Conservation (phyloP, 2,329 filamentous ascomycete genomes). For the Colletotrichum graminicola region DNA sequence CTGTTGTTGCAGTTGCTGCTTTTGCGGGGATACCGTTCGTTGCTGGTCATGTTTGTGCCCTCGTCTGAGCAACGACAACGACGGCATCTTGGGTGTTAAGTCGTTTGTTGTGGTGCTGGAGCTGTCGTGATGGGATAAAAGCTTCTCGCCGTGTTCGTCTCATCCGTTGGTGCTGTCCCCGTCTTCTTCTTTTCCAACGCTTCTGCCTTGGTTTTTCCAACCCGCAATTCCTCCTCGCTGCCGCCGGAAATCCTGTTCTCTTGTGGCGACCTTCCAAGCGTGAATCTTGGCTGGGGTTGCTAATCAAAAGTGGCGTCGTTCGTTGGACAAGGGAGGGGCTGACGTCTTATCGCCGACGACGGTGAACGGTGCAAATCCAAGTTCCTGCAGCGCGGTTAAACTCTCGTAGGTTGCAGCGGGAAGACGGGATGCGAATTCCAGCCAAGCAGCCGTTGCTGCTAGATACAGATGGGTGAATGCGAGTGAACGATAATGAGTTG, state of each 20-base stretch:
- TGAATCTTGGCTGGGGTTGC: conserved; percentile 17
- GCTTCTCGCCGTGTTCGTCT: conserved; percentile 26
- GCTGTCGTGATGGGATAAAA: conserved; percentile 11
- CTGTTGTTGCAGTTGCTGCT: conserved; percentile 29
- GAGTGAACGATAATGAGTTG: neutral
- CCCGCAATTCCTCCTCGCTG: neutral
- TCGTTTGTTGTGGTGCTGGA: conserved; percentile 15
- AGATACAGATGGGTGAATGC: neutral
- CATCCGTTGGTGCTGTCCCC: conserved; percentile 23
- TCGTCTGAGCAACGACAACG: conserved; percentile 49
- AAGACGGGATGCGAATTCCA: neutral
- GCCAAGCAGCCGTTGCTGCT: conserved; percentile 21
- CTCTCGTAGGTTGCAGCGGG: conserved; percentile 8
- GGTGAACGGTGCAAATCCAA: conserved; percentile 15
- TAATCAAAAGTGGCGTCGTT: conserved; percentile 26
- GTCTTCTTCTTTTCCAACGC: neutral
- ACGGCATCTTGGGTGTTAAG: conserved; percentile 47
- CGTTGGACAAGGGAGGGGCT: conserved; percentile 2
- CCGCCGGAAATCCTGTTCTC: neutral
- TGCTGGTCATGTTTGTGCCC: conserved; percentile 42
- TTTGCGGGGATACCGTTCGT: conserved; percentile 17
- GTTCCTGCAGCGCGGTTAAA: conserved; percentile 28
- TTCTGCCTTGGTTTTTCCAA: neutral
- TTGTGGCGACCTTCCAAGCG: conserved; percentile 19
- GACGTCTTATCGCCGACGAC: conserved; percentile 34